Evolutionary conservation across 2,329 filamentous ascomycete species (phyloP).

Genomic region (Samsoniella hepiali): DNA sequence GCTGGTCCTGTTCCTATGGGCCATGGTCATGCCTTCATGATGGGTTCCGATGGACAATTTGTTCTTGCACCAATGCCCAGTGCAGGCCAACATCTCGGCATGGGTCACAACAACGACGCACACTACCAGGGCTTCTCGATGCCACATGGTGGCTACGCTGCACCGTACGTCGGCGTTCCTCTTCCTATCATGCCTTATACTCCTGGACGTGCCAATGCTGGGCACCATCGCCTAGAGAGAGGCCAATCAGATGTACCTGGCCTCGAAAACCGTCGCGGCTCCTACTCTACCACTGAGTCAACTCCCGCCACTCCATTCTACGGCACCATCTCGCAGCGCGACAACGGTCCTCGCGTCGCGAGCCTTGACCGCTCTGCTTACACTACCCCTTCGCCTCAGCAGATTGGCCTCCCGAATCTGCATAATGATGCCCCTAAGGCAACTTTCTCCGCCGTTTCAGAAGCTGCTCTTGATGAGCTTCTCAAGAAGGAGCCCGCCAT

Average conservation of each 20-base stretch:
- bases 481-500: constrained; percentile 76
- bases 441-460: constrained; percentile 37
- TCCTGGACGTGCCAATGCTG: constrained; percentile 45
- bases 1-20: constrained; percentile 31
- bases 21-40: constrained; percentile 36
- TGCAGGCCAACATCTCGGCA: constrained; percentile 33
- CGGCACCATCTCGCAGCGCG: constrained; percentile 54
- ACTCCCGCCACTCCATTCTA: constrained; percentile 65
- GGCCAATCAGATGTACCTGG: constrained; percentile 55
- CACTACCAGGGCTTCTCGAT: constrained; percentile 34
- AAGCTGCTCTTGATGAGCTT: constrained; percentile 59
- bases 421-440: constrained; percentile 44
- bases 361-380: constrained; percentile 61
- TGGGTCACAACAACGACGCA: constrained; percentile 34
- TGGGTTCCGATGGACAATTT: constrained; percentile 39
- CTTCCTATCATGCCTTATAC: constrained; percentile 49
- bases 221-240: constrained; percentile 46
- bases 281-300: constrained; percentile 66
- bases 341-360: constrained; percentile 57
- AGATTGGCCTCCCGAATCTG: constrained; percentile 44
- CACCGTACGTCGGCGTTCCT: constrained; percentile 37
- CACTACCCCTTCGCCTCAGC: constrained; percentile 64
- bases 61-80: constrained; percentile 35
- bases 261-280: constrained; percentile 63
- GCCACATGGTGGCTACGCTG: constrained; percentile 33